Evolutionary conservation across 2,329 filamentous ascomycete genomes (phyloP).

Genomic region (Pseudogymnoascus sp.): DNA sequence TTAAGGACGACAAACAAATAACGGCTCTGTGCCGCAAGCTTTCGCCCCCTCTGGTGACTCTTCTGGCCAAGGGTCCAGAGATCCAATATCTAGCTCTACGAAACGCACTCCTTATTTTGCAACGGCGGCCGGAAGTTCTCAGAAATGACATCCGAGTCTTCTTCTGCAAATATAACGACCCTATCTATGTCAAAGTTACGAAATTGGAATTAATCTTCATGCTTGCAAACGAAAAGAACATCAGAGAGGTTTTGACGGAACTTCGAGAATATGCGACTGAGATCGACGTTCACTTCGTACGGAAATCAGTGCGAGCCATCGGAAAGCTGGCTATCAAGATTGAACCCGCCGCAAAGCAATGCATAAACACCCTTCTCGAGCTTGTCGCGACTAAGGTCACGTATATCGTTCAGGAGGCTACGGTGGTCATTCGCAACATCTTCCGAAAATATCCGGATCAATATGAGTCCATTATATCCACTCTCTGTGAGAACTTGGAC

Average conservation of each 20-base stretch:
- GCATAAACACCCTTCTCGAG: conserved; percentile 87
- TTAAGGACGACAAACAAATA: conserved; percentile 83
- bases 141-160: conserved; percentile 97
- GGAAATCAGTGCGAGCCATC: conserved; percentile 94
- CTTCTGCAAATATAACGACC: conserved; percentile 99
- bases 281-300: conserved; percentile 97
- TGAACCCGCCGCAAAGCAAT: conserved; percentile 81
- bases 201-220: conserved; percentile 99
- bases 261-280: conserved; percentile 95
- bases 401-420: conserved; percentile 98
- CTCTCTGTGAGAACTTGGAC: conserved; percentile 91
- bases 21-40: conserved; percentile 83
- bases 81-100: conserved; percentile 95
- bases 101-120: conserved; percentile 89
- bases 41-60: conserved; percentile 87
- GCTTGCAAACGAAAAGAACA: conserved; percentile 92
- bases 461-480: conserved; percentile 95
- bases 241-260: conserved; percentile 89
- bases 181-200: conserved; percentile 98
- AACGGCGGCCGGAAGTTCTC: conserved; percentile 85
- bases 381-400: conserved; percentile 96
- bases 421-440: conserved; percentile 97
- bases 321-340: conserved; percentile 99
- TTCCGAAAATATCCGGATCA: conserved; percentile 99
- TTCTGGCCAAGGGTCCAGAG: conserved; percentile 92